These are phyloP conservation scores for Nicotiana otophora DNA, from an alignment of 257 asterid species.

Conservation along the genomic window DNA sequence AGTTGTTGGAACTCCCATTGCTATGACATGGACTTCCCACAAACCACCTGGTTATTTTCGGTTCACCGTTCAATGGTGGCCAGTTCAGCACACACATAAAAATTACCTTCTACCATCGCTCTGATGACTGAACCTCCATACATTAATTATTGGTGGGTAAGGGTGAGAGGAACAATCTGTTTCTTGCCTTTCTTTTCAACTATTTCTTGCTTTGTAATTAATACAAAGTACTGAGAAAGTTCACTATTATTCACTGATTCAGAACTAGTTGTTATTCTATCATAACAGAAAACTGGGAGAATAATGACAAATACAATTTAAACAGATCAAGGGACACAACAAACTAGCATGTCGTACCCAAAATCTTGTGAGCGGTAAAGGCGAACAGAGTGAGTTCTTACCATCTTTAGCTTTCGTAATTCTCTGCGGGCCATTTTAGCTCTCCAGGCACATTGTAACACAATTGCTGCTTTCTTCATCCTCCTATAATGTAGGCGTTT, in stretches of 20 bases:
- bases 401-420: conserved; percentile 57
- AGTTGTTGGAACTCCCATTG: background rate
- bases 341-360: background rate
- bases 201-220: background rate
- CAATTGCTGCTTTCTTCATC: conserved; percentile 48
- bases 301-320: background rate
- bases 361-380: background rate
- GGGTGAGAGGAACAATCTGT: background rate
- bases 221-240: background rate
- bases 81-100: background rate
- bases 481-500: conserved; percentile 32
- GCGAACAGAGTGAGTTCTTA: conserved; percentile 24
- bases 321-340: background rate
- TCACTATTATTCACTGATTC: background rate
- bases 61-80: background rate
- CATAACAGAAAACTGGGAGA: background rate
- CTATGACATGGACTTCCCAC: background rate
- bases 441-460: conserved; percentile 64
- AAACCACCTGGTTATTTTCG: background rate
- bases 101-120: background rate
- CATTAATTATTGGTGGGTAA: background rate
- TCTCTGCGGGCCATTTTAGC: conserved; percentile 44
- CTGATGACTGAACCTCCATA: background rate
- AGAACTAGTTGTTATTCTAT: background rate
- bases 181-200: background rate